A percentile compares a stretch with the other conserved stretches of the same genome.
These are phyloP conservation scores for Ogataea nakhonphanomensis DNA, from an alignment of 805 yeast species.

Conservation along the genomic window DNA sequence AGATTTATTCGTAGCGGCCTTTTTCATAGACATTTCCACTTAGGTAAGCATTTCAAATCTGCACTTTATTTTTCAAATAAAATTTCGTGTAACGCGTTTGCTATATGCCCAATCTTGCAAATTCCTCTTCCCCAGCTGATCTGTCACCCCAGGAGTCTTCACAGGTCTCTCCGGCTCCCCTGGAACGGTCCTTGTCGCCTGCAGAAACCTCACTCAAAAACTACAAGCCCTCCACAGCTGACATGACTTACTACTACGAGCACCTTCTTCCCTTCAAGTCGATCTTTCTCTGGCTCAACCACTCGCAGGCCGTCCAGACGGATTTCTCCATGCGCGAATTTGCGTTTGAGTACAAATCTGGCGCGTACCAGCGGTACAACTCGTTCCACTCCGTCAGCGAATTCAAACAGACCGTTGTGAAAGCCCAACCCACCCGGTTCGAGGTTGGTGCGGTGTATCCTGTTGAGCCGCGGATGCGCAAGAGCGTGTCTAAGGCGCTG, in stretches of 20 bases:
- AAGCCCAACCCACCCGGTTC: slow-evolving; percentile 80
- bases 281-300: slow-evolving; percentile 87
- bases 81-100: slow-evolving; percentile 11
- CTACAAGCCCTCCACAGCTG: slow-evolving; percentile 46
- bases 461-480: slow-evolving; percentile 83
- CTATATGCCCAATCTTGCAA: slow-evolving; percentile 8
- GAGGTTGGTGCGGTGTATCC: slow-evolving; percentile 93
- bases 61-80: neutral
- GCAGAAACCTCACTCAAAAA: slow-evolving; percentile 1
- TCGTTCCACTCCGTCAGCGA: slow-evolving; percentile 66
- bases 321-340: slow-evolving; percentile 89
- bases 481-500: slow-evolving; percentile 67
- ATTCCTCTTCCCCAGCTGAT: slow-evolving; percentile 10
- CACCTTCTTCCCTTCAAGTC: slow-evolving; percentile 70
- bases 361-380: slow-evolving; percentile 87
- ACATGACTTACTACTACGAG: slow-evolving; percentile 70
- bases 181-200: slow-evolving; percentile 13
- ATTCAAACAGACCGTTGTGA: slow-evolving; percentile 72
- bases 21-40: slow-evolving; percentile 6
- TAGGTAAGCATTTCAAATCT: slow-evolving; percentile 1
- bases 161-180: slow-evolving; percentile 8
- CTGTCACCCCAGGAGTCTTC: slow-evolving; percentile 23
- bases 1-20: slow-evolving; percentile 44
- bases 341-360: slow-evolving; percentile 85
- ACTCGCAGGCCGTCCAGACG: slow-evolving; percentile 67